Conservation (phyloP, 345 rosid species). For the Mercurialis annua region DNA sequence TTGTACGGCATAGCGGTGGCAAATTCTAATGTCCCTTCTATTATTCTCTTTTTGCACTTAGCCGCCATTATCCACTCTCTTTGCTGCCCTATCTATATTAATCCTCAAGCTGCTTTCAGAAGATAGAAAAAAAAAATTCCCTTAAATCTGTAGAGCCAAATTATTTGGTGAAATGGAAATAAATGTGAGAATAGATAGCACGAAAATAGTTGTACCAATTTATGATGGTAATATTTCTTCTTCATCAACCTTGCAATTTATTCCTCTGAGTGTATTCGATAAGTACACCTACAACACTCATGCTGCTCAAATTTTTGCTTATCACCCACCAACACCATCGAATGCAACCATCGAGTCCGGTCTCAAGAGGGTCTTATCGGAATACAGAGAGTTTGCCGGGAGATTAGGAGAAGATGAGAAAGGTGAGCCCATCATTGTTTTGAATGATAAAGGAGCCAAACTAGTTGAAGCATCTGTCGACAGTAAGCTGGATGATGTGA, state of each 20-base stretch:
- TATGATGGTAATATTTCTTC: conserved; percentile 12
- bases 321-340: neutral
- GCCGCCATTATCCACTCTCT: no score
- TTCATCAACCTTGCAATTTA: neutral
- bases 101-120: conserved; percentile 24
- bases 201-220: conserved; percentile 21
- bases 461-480: conserved; percentile 18
- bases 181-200: conserved; percentile 5
- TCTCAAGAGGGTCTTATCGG: conserved; percentile 10
- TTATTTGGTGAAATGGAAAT: no score
- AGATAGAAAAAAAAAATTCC: conserved; percentile 11
- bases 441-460: conserved; percentile 32
- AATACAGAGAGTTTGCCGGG: conserved; percentile 6
- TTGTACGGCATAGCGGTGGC: no score
- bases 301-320: neutral
- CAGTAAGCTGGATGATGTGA: conserved; percentile 16
- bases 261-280: conserved; percentile 4
- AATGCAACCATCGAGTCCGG: neutral
- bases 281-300: conserved; percentile 25
- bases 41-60: no score
- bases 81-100: no score
- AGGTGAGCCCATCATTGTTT: conserved; percentile 25
- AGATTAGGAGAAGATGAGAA: conserved; percentile 27
- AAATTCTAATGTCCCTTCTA: no score
- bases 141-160: no score